Conservation (phyloP, 345 rosid species). For the Eucalyptus viminalis region DNA sequence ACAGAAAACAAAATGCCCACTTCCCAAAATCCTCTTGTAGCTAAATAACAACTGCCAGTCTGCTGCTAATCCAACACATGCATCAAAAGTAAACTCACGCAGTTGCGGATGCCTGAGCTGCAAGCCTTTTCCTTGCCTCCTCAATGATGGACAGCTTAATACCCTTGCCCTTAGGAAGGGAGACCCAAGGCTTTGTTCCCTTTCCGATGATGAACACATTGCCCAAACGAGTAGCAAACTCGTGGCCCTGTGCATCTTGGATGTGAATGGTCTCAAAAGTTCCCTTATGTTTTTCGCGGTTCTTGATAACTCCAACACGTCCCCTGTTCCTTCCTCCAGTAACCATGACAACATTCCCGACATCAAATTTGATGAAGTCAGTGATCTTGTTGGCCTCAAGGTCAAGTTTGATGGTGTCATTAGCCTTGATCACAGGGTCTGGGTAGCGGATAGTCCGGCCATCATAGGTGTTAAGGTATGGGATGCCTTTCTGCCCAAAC, state of each 20-base stretch:
- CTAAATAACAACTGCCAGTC: background rate
- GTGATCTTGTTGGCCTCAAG: background rate
- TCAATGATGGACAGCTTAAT: background rate
- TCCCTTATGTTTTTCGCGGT: background rate
- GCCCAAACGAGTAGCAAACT: background rate
- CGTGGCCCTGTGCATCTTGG: background rate
- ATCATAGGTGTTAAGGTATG: background rate
- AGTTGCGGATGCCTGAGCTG: background rate
- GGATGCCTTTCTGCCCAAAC: background rate
- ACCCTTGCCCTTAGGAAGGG: background rate
- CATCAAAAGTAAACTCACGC: background rate
- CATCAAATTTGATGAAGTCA: background rate
- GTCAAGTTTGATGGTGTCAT: background rate
- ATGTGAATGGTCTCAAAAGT: background rate
- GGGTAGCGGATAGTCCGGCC: background rate
- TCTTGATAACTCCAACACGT: background rate
- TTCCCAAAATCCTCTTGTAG: background rate
- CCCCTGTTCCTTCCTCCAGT: background rate
- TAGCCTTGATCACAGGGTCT: background rate
- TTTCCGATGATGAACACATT: background rate
- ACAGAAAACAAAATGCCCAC: background rate
- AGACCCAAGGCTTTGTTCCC: background rate
- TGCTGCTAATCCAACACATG: background rate
- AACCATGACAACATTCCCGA: background rate
- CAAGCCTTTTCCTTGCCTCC: background rate